Percentiles rank a stretch among this genome's conserved stretches.
Conservation (phyloP, 2,329 filamentous ascomycete species). For the Cordyceps cateniannulata region DNA sequence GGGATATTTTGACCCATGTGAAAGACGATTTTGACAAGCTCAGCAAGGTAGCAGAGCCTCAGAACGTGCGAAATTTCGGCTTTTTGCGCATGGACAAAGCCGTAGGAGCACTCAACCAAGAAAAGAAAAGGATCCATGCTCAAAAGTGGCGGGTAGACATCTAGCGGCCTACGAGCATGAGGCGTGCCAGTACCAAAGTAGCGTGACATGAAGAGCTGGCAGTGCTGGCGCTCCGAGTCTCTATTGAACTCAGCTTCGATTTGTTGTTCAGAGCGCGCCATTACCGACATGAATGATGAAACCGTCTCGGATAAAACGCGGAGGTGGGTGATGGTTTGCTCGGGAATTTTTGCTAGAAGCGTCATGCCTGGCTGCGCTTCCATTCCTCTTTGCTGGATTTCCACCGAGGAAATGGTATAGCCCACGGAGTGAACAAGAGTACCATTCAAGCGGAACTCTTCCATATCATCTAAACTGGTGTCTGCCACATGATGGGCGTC, state of each 20-base stretch:
- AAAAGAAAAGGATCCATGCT: conserved; percentile 71
- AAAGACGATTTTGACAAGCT: conserved; percentile 76
- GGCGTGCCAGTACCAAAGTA: conserved; percentile 39
- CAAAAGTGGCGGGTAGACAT: conserved; percentile 53
- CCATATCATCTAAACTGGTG: conserved; percentile 23
- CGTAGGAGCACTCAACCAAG: conserved; percentile 70
- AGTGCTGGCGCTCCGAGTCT: conserved; percentile 66
- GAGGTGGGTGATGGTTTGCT: conserved; percentile 77
- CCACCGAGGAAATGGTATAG: conserved; percentile 78
- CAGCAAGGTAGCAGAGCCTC: conserved; percentile 80
- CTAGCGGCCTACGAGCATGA: conserved; percentile 34
- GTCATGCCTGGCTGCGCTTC: conserved; percentile 67
- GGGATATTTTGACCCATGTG: conserved; percentile 51
- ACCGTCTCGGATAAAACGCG: conserved; percentile 85
- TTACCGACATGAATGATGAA: conserved; percentile 74
- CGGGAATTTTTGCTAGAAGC: conserved; percentile 75
- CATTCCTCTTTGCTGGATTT: conserved; percentile 86
- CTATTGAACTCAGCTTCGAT: conserved; percentile 60
- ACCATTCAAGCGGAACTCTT: conserved; percentile 49
- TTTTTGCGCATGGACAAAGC: conserved; percentile 58
- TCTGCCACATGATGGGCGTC: conserved; percentile 30
- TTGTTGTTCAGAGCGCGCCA: conserved; percentile 57
- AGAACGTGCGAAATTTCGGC: conserved; percentile 75
- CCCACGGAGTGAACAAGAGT: conserved; percentile 63
- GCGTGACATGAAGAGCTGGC: conserved; percentile 64